Conservation (phyloP, 164 flowering plant species). For the Tetrastigma voinierianum region DNA sequence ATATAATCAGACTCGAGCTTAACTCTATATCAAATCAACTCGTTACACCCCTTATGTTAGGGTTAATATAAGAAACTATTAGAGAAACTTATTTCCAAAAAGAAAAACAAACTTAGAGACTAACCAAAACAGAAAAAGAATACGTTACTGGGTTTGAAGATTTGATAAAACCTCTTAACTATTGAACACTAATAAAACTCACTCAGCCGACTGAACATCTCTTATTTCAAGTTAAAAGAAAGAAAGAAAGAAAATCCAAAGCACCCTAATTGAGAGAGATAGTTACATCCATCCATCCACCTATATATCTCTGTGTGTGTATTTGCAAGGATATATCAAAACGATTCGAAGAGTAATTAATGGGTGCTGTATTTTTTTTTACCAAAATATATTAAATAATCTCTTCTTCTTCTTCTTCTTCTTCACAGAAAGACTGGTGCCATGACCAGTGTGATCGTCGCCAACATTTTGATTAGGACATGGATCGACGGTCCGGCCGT, state of each 20-base stretch:
- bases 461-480: constrained; percentile 96
- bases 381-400: neutral
- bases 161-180: too few species aligned
- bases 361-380: constrained; percentile 9
- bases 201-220: neutral
- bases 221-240: neutral
- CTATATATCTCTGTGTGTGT: too few species aligned
- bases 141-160: too few species aligned
- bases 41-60: too few species aligned
- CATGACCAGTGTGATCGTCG: constrained; percentile 96
- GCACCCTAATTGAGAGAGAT: constrained; percentile 12
- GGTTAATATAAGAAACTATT: too few species aligned
- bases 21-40: too few species aligned
- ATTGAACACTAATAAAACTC: neutral
- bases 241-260: neutral
- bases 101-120: too few species aligned
- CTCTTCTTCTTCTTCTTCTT: too few species aligned
- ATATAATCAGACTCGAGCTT: too few species aligned
- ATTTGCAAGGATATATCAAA: constrained; percentile 2
- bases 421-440: constrained; percentile 90
- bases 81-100: too few species aligned
- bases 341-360: neutral
- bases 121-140: too few species aligned
- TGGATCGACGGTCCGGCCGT: constrained; percentile 99
- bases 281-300: constrained; percentile 9